Evolutionary conservation across 2,329 filamentous ascomycete species (phyloP).

Genomic region (Chaetomiaceae sp.): DNA sequence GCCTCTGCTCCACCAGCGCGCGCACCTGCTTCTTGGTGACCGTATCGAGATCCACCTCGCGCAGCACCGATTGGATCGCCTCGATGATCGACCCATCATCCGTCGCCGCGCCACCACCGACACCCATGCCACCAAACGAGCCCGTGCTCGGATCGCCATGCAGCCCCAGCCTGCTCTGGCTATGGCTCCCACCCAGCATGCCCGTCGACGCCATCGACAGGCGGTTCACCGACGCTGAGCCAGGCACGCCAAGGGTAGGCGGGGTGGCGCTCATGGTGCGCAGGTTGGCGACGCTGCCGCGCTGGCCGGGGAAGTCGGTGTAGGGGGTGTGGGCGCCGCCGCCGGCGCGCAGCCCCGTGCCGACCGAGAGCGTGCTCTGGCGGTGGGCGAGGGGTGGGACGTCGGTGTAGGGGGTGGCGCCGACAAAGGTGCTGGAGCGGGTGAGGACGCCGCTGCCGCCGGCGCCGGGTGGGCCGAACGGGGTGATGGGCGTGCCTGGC

Average conservation of each 20-base stretch:
- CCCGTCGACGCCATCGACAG: slow-evolving; percentile 40
- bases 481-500: slow-evolving; percentile 64
- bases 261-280: slow-evolving; percentile 44
- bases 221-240: slow-evolving; percentile 29
- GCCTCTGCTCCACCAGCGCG: slow-evolving; percentile 82
- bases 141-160: slow-evolving; percentile 36
- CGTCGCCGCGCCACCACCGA: slow-evolving; percentile 52
- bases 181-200: slow-evolving; percentile 38
- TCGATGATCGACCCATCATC: slow-evolving; percentile 77
- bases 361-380: slow-evolving; percentile 66
- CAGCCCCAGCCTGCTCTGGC: slow-evolving; percentile 37
- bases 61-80: slow-evolving; percentile 73
- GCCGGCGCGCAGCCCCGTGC: too few relatives aligned
- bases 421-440: slow-evolving; percentile 39
- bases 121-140: slow-evolving; percentile 50
- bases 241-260: too few relatives aligned
- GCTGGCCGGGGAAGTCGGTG: slow-evolving; percentile 42
- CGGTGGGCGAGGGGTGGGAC: slow-evolving; percentile 49
- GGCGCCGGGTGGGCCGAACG: too few relatives aligned
- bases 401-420: slow-evolving; percentile 44
- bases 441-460: too few relatives aligned
- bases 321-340: too few relatives aligned
- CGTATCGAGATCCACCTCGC: slow-evolving; percentile 88
- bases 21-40: slow-evolving; percentile 97
- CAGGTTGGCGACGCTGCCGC: slow-evolving; percentile 57